Evolutionary conservation across 2,329 filamentous ascomycete species (phyloP).

Genomic region (Cordyceps farinosa): DNA sequence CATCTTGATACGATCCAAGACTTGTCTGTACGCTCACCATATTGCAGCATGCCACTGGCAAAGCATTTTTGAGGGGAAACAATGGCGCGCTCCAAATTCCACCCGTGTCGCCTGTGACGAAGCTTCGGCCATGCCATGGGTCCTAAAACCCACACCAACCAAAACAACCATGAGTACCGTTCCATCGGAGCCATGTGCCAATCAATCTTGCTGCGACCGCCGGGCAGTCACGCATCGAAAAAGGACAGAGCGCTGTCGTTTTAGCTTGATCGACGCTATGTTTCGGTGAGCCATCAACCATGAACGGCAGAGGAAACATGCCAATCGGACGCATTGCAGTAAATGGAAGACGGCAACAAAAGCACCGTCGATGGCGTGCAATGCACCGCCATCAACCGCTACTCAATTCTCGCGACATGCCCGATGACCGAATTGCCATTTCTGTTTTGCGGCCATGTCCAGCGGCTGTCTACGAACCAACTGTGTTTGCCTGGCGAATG

Average conservation of each 20-base stretch:
- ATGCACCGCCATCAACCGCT: background rate
- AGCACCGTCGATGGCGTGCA: background rate
- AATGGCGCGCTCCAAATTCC: background rate
- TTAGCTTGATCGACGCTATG: background rate
- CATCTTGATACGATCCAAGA: background rate
- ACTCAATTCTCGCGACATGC: too few relatives aligned
- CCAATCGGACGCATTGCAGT: background rate
- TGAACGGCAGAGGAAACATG: background rate
- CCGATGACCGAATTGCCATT: too few relatives aligned
- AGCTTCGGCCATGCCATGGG: background rate
- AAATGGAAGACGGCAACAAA: background rate
- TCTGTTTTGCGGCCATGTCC: background rate
- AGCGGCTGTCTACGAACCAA: background rate
- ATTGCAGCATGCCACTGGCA: background rate
- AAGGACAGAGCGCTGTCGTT: too few relatives aligned
- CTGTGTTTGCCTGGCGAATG: too few relatives aligned
- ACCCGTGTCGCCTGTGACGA: background rate
- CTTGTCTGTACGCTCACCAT: background rate
- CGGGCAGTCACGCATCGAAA: background rate
- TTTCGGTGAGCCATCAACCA: background rate
- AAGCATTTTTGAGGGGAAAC: background rate
- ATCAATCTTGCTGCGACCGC: background rate
- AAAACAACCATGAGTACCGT: background rate
- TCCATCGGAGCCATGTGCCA: background rate
- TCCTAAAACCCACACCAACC: background rate